These are phyloP conservation scores for Pythium plurisporium DNA, from an alignment of 352 stramenopile species.

Conservation along the genomic window DNA sequence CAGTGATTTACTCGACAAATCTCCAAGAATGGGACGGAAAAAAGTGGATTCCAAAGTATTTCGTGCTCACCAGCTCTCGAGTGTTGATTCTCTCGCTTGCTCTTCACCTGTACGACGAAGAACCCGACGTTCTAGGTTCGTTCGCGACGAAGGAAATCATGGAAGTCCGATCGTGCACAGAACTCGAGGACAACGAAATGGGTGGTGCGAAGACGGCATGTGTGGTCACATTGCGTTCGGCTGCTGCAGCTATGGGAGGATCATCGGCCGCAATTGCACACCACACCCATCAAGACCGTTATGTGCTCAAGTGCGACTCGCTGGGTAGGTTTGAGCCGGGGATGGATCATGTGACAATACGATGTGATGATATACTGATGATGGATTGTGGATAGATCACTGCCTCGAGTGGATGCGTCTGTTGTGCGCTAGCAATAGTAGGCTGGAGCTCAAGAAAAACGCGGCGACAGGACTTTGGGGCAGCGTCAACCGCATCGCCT, in stretches of 20 bases:
- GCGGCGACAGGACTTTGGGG: constrained; percentile 78
- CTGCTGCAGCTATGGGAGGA: neutral
- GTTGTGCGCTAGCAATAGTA: constrained; percentile 78
- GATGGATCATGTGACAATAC: too few species aligned
- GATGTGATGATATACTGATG: too few species aligned
- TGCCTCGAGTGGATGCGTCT: constrained; percentile 87
- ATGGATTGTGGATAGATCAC: constrained; percentile 52
- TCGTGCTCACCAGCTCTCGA: constrained; percentile 77
- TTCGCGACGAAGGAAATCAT: constrained; percentile 78
- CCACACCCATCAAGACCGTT: constrained; percentile 35
- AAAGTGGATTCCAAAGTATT: constrained; percentile 89
- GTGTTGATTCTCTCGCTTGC: constrained; percentile 78
- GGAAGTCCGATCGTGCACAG: constrained; percentile 74
- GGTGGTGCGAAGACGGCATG: constrained; percentile 50
- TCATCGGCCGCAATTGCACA: neutral
- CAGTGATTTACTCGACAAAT: constrained; percentile 80
- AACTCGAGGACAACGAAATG: constrained; percentile 62
- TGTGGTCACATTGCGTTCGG: constrained; percentile 36
- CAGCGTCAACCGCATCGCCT: constrained; percentile 83
- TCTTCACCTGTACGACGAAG: constrained; percentile 83
- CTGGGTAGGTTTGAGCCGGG: constrained; percentile 37
- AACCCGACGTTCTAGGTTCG: constrained; percentile 79
- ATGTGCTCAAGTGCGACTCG: constrained; percentile 79
- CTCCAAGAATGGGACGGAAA: constrained; percentile 81
- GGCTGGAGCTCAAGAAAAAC: constrained; percentile 87